Evolutionary conservation across 108 stramenopile species (phyloP), one percentile per base, ranked within the genome.

Genomic region (Aurantiochytrium sp.): DNA sequence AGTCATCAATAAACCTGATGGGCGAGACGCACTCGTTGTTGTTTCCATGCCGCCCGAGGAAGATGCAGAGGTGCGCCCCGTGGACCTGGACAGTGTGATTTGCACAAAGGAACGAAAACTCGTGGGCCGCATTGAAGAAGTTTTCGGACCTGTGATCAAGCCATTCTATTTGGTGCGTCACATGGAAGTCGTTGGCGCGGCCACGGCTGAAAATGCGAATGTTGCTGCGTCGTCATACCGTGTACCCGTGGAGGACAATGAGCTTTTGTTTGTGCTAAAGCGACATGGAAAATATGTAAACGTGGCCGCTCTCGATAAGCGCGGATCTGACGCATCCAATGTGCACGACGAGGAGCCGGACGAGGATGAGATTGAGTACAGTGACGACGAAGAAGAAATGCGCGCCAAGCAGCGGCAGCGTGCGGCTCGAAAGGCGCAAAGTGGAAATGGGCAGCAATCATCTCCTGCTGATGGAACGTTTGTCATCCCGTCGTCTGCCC

Each of bases 331-430:
- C 4, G 76, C 76, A 16, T 53, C 49, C 45, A 83, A 83, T 45
- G 28, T 83, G 49, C 76, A 83, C 51, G 76, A 83, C n/a, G 76
- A 83, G 51, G 76, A 83, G 76, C 23, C 28, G n/a, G 76, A 53
- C 16, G 76, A 83, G 49, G 76, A 83, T 18, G 76, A 83, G 51
- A 47, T 83, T 18, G 76, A 83, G 25, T 83, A 83, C 23, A 83
- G 76, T 4, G 76, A 83, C 23, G 76, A 83, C 76, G 76, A 83
- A 45, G 49, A 83, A 28, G 76, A 83, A 53, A 47, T 53, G 45
- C 19, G n/a, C 23, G 76, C 76, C 49, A 83, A 47, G 25, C 51
- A 47, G 51, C 45, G 76, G 45, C 19, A 16, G 12, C 76, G 76
- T 12, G 6, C 45, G 16, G 76, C 76, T 0, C 45, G 64, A 12